Evolutionary conservation across 2,329 filamentous ascomycete species (phyloP), one percentile per base, ranked within the genome.

Genomic region (Cercospora zeina): DNA sequence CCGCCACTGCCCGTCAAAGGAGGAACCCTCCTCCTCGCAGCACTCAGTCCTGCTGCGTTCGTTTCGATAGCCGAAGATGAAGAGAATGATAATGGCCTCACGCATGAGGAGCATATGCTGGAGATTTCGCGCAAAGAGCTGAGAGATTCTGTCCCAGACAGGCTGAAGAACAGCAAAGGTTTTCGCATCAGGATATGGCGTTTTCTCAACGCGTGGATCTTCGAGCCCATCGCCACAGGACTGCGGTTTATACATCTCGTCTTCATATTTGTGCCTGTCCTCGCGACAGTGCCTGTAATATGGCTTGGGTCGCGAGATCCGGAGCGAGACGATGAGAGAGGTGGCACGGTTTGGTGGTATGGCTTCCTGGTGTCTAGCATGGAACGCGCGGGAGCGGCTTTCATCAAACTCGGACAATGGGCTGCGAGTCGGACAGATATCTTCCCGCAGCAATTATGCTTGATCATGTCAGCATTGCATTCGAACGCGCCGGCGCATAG

Each of bases 381-480:
- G 95, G 93, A 99, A 77, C 83, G 87, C 73, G 91, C 93, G 16
- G 95, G 95, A 0, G 93, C 95, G 49, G 92, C 95, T 0, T 99
- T 99, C 73, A 99, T 99, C 79, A 99, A 99, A 87, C 85, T 99
- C 59, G 95, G 95, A 14, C 95, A 99, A 87, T 99, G 95, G 95
- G 95, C 95, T 16, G 95, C 95, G 2, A 97, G 95, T 4, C 85
- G 95, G 74, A 90, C 93, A 45, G 95, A 99, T 77, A 96, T 99
- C 72, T 99, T 99, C 74, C 95, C 95, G 1, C 89, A 84, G 21
- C 88, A 97, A 75, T 87, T 99, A 85, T 99, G 95, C 78, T 85
- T 85, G 47, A 87, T 93, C 74, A 95, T 99, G 93, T 96, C 93
- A 1, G 90, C 92, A 65, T 83, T 99, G 50, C 95, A 99, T 77